Conservation (phyloP, 1,284 basidiomycete genomes). For the Boletus holoroseus region DNA sequence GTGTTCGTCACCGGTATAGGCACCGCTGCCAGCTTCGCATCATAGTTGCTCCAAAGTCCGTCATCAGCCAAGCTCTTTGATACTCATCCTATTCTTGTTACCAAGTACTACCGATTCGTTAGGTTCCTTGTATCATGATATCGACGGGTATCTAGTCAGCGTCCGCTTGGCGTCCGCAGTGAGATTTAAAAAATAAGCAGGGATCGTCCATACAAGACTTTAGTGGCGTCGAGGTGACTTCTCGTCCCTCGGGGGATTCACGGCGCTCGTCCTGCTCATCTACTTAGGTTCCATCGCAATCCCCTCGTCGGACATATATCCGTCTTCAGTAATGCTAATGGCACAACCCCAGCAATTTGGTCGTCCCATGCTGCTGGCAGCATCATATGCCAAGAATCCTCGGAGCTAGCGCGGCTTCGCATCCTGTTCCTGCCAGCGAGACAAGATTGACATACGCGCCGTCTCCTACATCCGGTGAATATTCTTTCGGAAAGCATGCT, state of each 20-base stretch:
- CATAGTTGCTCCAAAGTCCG: background rate
- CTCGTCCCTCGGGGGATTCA: constrained; percentile 29
- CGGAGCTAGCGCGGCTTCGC: constrained; percentile 43
- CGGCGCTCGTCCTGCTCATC: background rate
- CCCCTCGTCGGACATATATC: background rate
- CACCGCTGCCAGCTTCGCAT: no score
- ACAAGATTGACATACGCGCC: constrained; percentile 59
- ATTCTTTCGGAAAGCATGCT: constrained; percentile 75
- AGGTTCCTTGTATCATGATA: background rate
- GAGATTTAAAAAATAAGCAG: no score
- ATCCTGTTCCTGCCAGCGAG: constrained; percentile 42
- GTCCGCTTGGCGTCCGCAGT: no score
- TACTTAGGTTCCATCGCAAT: background rate
- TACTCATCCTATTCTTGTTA: background rate
- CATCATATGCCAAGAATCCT: constrained; percentile 54
- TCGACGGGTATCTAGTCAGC: no score
- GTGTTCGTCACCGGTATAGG: background rate
- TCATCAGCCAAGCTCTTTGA: background rate
- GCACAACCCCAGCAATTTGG: constrained; percentile 52
- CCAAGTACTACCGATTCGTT: background rate
- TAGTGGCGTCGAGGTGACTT: no score
- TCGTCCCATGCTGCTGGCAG: constrained; percentile 38
- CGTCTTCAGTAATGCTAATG: background rate
- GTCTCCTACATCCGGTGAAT: constrained; percentile 71
- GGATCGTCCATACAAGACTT: no score